phyloP scores from a whole-genome alignment of 108 stramenopile species.

The Cyclotella sp. region DNA sequence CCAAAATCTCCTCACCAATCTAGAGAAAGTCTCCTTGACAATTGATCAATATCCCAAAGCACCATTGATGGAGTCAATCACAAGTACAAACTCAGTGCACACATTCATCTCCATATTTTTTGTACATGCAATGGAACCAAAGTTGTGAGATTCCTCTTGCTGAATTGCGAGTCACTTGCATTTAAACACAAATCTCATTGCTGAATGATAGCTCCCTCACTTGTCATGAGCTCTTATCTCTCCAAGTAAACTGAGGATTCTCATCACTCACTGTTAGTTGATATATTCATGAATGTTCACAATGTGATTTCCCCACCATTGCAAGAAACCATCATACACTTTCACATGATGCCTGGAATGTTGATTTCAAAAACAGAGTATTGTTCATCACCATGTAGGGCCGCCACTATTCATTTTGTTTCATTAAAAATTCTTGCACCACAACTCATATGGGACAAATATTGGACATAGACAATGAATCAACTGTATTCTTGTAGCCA shows the following conservation, averaged over 20 bases:
- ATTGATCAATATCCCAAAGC: no score
- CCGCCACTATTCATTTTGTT: not conserved
- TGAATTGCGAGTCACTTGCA: not conserved
- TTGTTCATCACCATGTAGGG: not conserved
- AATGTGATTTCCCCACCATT: not conserved
- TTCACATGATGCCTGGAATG: not conserved
- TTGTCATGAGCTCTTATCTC: not conserved
- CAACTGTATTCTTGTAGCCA: not conserved
- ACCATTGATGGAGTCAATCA: no score
- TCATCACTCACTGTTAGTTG: not conserved
- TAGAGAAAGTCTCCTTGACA: no score
- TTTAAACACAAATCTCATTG: not conserved
- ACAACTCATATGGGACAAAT: not conserved
- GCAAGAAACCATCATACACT: not conserved
- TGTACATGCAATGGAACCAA: not conserved
- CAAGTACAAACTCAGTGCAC: no score
- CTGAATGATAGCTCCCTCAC: not conserved
- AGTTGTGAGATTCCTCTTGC: conserved; percentile 4
- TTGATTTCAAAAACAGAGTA: not conserved
- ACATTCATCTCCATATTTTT: conserved; percentile 8
- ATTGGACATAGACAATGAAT: not conserved
- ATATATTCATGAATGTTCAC: not conserved
- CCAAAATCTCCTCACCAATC: no score
- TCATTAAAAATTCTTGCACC: not conserved
- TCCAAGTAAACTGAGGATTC: not conserved